phyloP scores from a whole-genome alignment of 2,329 filamentous ascomycete species.

The Ceratocystis eucalypticola region DNA sequence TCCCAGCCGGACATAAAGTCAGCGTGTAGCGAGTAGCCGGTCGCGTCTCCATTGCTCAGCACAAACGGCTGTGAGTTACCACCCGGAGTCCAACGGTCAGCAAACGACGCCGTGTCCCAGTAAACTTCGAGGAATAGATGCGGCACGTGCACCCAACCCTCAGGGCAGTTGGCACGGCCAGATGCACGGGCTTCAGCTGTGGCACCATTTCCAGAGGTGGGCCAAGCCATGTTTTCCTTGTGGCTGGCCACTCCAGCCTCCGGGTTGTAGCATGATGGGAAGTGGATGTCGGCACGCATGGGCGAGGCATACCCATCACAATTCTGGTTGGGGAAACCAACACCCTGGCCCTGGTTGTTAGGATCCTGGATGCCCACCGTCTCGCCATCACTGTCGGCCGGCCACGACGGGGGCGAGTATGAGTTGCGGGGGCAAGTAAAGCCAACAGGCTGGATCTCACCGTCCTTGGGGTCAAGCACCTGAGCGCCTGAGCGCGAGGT shows the following conservation, averaged over 20 bases:
- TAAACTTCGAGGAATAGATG: constrained; percentile 48
- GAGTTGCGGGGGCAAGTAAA: constrained; percentile 47
- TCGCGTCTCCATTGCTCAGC: constrained; percentile 54
- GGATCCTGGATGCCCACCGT: constrained; percentile 42
- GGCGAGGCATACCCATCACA: constrained; percentile 52
- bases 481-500: constrained; percentile 32
- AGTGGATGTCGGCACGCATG: constrained; percentile 53
- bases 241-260: constrained; percentile 44
- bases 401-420: constrained; percentile 39
- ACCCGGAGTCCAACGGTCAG: constrained; percentile 39
- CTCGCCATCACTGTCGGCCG: constrained; percentile 39
- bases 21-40: constrained; percentile 56
- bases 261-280: constrained; percentile 63
- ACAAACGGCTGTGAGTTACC: constrained; percentile 48
- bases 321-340: constrained; percentile 55
- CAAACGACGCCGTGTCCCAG: constrained; percentile 44
- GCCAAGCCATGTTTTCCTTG: constrained; percentile 53
- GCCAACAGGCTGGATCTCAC: constrained; percentile 40
- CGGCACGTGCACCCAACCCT: constrained; percentile 41
- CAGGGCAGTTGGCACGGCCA: constrained; percentile 41
- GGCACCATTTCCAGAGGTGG: constrained; percentile 30
- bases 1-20: constrained; percentile 68
- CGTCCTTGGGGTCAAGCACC: constrained; percentile 40
- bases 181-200: constrained; percentile 24
- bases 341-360: constrained; percentile 41